Conservation (phyloP, 2,329 filamentous ascomycete genomes). For the Fusarium siculi region DNA sequence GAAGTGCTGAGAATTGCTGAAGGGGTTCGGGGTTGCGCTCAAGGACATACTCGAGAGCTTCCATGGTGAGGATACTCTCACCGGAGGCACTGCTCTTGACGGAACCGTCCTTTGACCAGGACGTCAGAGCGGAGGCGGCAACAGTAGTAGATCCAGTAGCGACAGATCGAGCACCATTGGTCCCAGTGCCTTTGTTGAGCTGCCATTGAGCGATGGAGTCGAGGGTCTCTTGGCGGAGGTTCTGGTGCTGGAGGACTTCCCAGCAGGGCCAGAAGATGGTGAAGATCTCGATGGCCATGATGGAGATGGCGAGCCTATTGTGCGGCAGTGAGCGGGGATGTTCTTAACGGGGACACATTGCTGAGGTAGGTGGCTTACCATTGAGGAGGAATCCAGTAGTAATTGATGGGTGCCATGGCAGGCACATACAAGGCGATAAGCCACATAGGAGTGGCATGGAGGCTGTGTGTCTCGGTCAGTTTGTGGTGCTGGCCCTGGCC, state of each 20-base stretch:
- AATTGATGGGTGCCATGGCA: slow-evolving; percentile 62
- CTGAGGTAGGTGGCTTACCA: slow-evolving; percentile 58
- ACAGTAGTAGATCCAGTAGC: slow-evolving; percentile 48
- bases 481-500: not conserved
- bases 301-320: slow-evolving; percentile 66
- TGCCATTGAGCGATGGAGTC: slow-evolving; percentile 62
- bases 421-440: slow-evolving; percentile 67
- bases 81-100: slow-evolving; percentile 46
- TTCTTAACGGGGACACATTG: not conserved
- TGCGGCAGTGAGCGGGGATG: not conserved
- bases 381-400: slow-evolving; percentile 67
- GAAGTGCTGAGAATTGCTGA: slow-evolving; percentile 70
- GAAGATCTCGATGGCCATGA: slow-evolving; percentile 71
- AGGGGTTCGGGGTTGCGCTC: slow-evolving; percentile 68
- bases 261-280: slow-evolving; percentile 72
- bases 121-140: slow-evolving; percentile 51
- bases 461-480: slow-evolving; percentile 50
- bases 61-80: slow-evolving; percentile 52
- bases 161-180: slow-evolving; percentile 48
- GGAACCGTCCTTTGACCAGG: slow-evolving; percentile 50
- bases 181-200: slow-evolving; percentile 50
- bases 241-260: slow-evolving; percentile 61
- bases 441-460: slow-evolving; percentile 75
- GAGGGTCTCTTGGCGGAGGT: slow-evolving; percentile 59
- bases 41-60: slow-evolving; percentile 64